Conservation (phyloP, 441 rosid species). For the Adansonia rubrostipa region DNA sequence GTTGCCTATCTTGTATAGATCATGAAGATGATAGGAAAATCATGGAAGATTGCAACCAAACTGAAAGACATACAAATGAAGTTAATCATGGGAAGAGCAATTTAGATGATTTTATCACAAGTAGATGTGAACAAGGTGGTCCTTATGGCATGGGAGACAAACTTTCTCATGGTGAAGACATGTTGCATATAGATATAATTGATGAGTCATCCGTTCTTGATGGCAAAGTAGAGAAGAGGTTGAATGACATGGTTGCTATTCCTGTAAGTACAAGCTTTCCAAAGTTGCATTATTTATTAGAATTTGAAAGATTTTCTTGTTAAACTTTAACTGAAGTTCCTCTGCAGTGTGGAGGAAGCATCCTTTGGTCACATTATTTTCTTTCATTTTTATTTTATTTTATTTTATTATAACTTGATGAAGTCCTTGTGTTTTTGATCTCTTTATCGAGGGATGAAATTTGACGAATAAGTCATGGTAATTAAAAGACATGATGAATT, state of each 20-base stretch:
- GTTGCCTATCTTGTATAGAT: conserved; percentile 39
- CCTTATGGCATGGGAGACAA: conserved; percentile 38
- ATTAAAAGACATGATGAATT: not conserved
- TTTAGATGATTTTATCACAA: conserved; percentile 31
- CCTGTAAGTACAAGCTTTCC: conserved; percentile 60
- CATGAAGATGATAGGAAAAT: conserved; percentile 31
- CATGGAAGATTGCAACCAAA: conserved; percentile 25
- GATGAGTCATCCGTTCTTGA: conserved; percentile 70
- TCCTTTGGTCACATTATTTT: not conserved
- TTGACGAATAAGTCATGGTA: not conserved
- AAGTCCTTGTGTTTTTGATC: not conserved
- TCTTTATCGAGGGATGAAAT: not conserved
- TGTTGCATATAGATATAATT: conserved; percentile 45
- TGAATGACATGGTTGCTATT: conserved; percentile 83
- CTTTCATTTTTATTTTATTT: not conserved
- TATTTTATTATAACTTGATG: not conserved
- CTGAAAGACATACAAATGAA: conserved; percentile 26
- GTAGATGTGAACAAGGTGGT: conserved; percentile 35
- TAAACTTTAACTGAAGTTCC: conserved; percentile 5
- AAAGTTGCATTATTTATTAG: conserved; percentile 2
- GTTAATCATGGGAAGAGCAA: conserved; percentile 25
- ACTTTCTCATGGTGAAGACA: conserved; percentile 41
- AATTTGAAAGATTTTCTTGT: not conserved
- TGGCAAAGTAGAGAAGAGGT: conserved; percentile 80
- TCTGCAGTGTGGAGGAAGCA: not conserved